Percentiles rank a stretch among this genome's conserved stretches.
These are phyloP conservation scores for Termitomyces sp. DNA, from an alignment of 768 basidiomycete species.

Conservation along the genomic window DNA sequence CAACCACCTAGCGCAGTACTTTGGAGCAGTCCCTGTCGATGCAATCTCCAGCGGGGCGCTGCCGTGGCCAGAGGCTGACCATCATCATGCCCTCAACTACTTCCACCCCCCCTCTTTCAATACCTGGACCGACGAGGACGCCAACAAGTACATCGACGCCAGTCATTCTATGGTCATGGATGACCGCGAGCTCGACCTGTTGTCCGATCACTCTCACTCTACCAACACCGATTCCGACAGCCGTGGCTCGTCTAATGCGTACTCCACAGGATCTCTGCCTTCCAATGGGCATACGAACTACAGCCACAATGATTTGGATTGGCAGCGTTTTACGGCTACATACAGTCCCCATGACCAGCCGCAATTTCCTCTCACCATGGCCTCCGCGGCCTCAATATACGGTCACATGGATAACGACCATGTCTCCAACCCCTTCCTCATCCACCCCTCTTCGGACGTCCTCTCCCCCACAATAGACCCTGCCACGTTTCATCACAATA, in stretches of 20 bases:
- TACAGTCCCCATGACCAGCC: constrained; percentile 11
- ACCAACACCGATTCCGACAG: constrained; percentile 15
- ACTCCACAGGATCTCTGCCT: constrained; percentile 9
- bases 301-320: constrained; percentile 5
- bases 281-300: constrained; percentile 7
- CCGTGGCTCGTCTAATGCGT: constrained; percentile 15
- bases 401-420: constrained; percentile 6
- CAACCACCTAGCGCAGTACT: constrained; percentile 11
- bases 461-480: constrained; percentile 9
- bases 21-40: neutral
- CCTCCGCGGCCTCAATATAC: neutral
- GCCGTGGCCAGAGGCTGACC: constrained; percentile 17
- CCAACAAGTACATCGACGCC: constrained; percentile 10
- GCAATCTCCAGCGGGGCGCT: neutral
- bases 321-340: constrained; percentile 7
- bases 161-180: constrained; percentile 13
- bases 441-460: constrained; percentile 1
- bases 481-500: constrained; percentile 9
- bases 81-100: constrained; percentile 2
- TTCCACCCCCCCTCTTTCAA: constrained; percentile 7
- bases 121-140: constrained; percentile 10
- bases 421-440: constrained; percentile 4
- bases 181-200: constrained; percentile 15
- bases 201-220: constrained; percentile 17
- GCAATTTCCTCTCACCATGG: constrained; percentile 10